A percentile compares a stretch with the other conserved stretches of the same genome.
Conservation (phyloP, 2,329 filamentous ascomycete genomes). For the Botryotinia narcissicola region DNA sequence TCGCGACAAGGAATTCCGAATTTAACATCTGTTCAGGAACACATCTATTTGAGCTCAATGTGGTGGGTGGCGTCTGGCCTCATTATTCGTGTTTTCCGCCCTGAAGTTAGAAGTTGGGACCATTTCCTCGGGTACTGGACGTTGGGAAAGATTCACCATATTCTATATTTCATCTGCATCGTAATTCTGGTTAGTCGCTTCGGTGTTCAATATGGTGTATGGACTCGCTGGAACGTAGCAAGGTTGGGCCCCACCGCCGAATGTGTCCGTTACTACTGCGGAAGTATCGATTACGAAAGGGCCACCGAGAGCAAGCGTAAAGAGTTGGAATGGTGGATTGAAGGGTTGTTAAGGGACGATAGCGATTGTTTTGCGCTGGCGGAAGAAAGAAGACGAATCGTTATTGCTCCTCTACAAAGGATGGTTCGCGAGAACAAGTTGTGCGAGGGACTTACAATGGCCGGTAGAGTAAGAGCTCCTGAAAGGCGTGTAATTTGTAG, state of each 20-base stretch:
- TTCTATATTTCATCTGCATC: not conserved
- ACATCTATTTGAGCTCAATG: fast-evolving
- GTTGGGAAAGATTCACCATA: not conserved
- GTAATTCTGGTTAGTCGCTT: not conserved
- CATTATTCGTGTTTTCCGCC: not conserved
- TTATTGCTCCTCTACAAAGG: not conserved
- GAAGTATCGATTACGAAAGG: not conserved
- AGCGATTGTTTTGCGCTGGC: not conserved
- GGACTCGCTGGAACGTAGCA: fast-evolving
- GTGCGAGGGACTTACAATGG: not conserved
- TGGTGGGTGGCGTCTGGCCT: fast-evolving
- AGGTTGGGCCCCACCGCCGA: fast-evolving
- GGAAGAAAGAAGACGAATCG: not conserved
- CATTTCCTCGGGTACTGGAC: not conserved
- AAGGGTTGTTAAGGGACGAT: not conserved
- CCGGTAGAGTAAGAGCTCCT: no score
- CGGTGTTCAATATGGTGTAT: no score
- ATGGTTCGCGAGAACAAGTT: not conserved
- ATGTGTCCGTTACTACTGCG: not conserved
- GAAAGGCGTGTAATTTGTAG: no score
- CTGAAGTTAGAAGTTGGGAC: not conserved
- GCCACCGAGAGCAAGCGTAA: not conserved
- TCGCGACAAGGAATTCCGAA: not conserved
- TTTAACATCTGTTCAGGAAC: fast-evolving
- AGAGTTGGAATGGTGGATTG: not conserved